These are phyloP conservation scores for Fusarium sp. DNA, from an alignment of 2,329 filamentous ascomycete genomes.

Conservation along the genomic window DNA sequence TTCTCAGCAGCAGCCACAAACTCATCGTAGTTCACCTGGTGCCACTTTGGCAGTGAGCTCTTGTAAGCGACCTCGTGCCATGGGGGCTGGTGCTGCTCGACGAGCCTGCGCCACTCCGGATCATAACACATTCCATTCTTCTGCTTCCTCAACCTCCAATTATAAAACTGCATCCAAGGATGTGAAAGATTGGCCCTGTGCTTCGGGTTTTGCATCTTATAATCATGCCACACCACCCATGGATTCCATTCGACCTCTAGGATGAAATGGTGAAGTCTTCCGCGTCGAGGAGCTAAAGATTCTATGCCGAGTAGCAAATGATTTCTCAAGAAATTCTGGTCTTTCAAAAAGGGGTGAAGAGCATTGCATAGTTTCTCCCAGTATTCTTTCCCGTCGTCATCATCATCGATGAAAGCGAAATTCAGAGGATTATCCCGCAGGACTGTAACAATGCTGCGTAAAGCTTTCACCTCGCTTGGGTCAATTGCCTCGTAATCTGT, in stretches of 20 bases:
- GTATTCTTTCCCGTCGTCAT: background rate
- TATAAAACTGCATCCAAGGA: accelerated
- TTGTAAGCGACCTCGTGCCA: no score
- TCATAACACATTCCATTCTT: accelerated
- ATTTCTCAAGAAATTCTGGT: background rate
- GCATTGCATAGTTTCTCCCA: background rate
- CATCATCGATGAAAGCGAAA: accelerated
- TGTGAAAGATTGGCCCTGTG: background rate
- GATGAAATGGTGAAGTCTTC: background rate
- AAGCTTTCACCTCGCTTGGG: background rate
- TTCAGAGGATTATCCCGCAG: background rate
- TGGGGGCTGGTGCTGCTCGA: no score
- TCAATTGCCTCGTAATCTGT: background rate
- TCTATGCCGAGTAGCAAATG: background rate
- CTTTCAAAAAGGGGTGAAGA: background rate
- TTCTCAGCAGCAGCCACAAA: background rate
- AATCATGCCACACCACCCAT: background rate
- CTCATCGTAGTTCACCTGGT: background rate
- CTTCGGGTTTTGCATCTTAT: background rate
- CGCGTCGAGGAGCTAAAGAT: no score
- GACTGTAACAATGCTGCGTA: background rate
- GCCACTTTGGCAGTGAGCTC: background rate
- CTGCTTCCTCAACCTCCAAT: accelerated
- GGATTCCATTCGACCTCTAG: background rate
- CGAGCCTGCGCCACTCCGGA: background rate